Conservation (phyloP, 805 yeast species). For the Starmera dryadoides region DNA sequence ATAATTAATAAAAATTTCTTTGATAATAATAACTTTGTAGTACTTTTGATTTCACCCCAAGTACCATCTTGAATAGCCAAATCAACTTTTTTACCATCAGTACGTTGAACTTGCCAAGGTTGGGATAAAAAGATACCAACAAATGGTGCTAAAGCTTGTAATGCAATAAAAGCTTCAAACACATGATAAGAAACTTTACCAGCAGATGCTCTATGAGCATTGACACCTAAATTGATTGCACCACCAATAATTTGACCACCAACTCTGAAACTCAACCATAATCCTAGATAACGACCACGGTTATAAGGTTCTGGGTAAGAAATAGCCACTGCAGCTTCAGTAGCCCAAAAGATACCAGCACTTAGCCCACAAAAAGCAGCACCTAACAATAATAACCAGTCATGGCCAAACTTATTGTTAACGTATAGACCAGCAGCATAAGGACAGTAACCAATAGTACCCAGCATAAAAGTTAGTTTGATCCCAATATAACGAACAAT, state of each 20-base stretch:
- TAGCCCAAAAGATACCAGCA: constrained; percentile 18
- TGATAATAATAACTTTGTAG: not conserved
- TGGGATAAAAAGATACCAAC: constrained; percentile 12
- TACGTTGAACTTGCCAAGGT: constrained; percentile 7
- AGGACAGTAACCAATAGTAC: constrained; percentile 14
- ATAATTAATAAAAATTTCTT: not conserved
- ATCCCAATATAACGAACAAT: constrained; percentile 7
- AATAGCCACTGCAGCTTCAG: constrained; percentile 16
- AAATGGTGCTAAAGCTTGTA: constrained; percentile 13
- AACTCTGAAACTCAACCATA: constrained; percentile 13
- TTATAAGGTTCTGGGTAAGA: constrained; percentile 16
- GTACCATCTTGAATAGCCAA: not conserved
- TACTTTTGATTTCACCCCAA: not conserved
- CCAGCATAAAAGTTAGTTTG: constrained; percentile 9
- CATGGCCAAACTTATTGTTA: constrained; percentile 12
- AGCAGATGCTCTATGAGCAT: constrained; percentile 1
- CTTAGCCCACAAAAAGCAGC: constrained; percentile 15
- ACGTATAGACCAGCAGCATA: constrained; percentile 16
- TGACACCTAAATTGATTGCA: constrained; percentile 14
- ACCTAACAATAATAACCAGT: constrained; percentile 15
- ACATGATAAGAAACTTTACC: constrained; percentile 9
- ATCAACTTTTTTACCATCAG: not conserved
- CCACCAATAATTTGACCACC: constrained; percentile 16
- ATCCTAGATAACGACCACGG: constrained; percentile 12
- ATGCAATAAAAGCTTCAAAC: constrained; percentile 8